A percentile compares a stretch with the other conserved stretches of the same genome.
Evolutionary conservation across 805 yeast genomes (phyloP).

Genomic region (Ogataea wickerhamii): DNA sequence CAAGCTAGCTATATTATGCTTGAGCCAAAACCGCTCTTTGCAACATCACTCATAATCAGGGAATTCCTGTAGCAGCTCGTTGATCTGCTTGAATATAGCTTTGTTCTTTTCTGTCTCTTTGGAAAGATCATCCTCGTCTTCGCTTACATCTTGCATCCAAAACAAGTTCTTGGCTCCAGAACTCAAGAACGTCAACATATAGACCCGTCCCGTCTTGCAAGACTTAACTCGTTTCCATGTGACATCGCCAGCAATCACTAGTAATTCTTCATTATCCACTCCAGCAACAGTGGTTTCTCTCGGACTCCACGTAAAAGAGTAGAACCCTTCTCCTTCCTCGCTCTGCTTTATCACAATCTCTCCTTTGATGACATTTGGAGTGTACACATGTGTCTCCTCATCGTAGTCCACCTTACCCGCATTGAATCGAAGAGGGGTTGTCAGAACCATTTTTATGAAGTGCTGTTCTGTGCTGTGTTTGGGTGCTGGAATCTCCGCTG

Average conservation of each 20-base stretch:
- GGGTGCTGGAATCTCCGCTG: no score
- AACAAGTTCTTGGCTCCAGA: constrained; percentile 44
- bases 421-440: constrained; percentile 47
- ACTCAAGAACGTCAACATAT: constrained; percentile 33
- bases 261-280: constrained; percentile 54
- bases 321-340: constrained; percentile 69
- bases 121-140: constrained; percentile 56
- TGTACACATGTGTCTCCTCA: constrained; percentile 56
- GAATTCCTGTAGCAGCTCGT: constrained; percentile 44
- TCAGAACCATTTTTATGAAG: constrained; percentile 17
- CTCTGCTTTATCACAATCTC: constrained; percentile 55
- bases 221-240: constrained; percentile 67
- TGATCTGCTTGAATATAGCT: constrained; percentile 44
- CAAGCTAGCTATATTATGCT: no score
- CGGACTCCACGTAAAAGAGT: constrained; percentile 70
- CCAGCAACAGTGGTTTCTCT: constrained; percentile 44
- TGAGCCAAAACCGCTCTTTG: no score
- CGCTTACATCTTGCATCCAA: constrained; percentile 76
- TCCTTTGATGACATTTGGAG: constrained; percentile 73
- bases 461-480: no score
- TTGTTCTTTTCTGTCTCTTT: constrained; percentile 59
- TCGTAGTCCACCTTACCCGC: constrained; percentile 76
- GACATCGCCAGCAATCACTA: constrained; percentile 83
- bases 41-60: constrained; percentile 15
- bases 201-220: constrained; percentile 76